A percentile compares a stretch with the other conserved stretches of the same genome.
These are phyloP conservation scores for Penicillium sp. DNA, from an alignment of 2,329 filamentous ascomycete genomes.

Conservation along the genomic window DNA sequence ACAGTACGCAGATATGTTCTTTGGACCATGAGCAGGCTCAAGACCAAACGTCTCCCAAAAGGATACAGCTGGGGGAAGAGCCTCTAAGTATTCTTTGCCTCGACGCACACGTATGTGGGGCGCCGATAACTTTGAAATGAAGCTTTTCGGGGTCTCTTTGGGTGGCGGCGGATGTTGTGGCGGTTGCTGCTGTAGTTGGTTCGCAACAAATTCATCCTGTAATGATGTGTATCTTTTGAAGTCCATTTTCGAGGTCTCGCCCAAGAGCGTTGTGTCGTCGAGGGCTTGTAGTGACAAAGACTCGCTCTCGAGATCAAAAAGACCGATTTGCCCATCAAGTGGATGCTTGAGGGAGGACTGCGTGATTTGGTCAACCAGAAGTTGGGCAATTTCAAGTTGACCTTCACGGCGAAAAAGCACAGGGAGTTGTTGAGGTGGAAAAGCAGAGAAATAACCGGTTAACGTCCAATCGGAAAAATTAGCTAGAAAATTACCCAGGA, in stretches of 20 bases:
- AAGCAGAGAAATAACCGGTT: constrained; percentile 39
- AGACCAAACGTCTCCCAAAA: constrained; percentile 64
- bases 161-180: constrained; percentile 12
- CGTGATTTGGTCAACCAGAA: constrained; percentile 44
- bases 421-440: constrained; percentile 32
- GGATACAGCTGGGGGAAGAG: constrained; percentile 54
- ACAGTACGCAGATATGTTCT: constrained; percentile 58
- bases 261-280: constrained; percentile 30
- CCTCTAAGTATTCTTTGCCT: constrained; percentile 52
- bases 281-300: constrained; percentile 25
- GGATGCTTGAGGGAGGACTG: constrained; percentile 45
- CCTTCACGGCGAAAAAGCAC: constrained; percentile 36
- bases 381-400: constrained; percentile 40
- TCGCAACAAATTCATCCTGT: constrained; percentile 26
- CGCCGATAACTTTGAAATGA: constrained; percentile 46
- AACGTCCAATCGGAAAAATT: constrained; percentile 42
- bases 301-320: constrained; percentile 31
- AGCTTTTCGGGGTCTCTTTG: constrained; percentile 31
- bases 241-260: constrained; percentile 35
- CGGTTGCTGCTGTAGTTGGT: constrained; percentile 17
- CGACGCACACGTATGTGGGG: constrained; percentile 57
- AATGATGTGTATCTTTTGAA: constrained; percentile 38
- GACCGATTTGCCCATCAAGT: constrained; percentile 26
- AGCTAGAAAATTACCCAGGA: constrained; percentile 41
- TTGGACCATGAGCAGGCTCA: constrained; percentile 54